Evolutionary conservation across 2,329 filamentous ascomycete genomes (phyloP).

Genomic region (Fusarium sacchari): DNA sequence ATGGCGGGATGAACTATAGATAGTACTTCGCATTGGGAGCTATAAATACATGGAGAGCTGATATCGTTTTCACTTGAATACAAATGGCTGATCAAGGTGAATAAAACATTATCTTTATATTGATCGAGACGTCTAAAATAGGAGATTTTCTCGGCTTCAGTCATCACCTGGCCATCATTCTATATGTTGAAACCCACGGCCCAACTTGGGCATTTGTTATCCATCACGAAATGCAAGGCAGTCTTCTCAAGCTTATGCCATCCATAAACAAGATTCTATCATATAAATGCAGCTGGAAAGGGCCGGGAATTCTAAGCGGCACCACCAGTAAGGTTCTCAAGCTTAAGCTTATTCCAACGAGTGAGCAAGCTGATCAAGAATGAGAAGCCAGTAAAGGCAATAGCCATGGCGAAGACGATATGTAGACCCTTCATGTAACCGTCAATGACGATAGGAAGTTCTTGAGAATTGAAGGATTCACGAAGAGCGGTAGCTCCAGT

Average conservation of each 20-base stretch:
- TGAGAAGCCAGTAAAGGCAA: slow-evolving; percentile 58
- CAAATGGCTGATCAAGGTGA: background rate
- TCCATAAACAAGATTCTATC: background rate
- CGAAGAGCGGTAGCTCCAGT: slow-evolving; percentile 67
- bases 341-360: slow-evolving; percentile 53
- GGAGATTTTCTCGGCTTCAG: slow-evolving; percentile 9
- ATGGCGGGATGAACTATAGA: no score
- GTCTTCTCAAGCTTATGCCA: background rate
- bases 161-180: slow-evolving; percentile 14
- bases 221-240: background rate
- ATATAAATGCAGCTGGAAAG: background rate
- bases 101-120: background rate
- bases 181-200: background rate
- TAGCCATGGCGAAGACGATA: slow-evolving; percentile 68
- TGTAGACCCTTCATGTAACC: slow-evolving; percentile 74
- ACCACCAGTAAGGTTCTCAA: slow-evolving; percentile 43
- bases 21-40: background rate
- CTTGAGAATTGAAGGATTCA: slow-evolving; percentile 57
- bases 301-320: slow-evolving; percentile 40
- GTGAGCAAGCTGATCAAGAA: slow-evolving; percentile 49
- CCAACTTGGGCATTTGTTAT: background rate
- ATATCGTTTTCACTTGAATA: background rate
- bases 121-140: slow-evolving; percentile 14
- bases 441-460: slow-evolving; percentile 62
- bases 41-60: background rate